phyloP scores from a whole-genome alignment of 1,139 yeast species.

The Meyerozyma carpophila region DNA sequence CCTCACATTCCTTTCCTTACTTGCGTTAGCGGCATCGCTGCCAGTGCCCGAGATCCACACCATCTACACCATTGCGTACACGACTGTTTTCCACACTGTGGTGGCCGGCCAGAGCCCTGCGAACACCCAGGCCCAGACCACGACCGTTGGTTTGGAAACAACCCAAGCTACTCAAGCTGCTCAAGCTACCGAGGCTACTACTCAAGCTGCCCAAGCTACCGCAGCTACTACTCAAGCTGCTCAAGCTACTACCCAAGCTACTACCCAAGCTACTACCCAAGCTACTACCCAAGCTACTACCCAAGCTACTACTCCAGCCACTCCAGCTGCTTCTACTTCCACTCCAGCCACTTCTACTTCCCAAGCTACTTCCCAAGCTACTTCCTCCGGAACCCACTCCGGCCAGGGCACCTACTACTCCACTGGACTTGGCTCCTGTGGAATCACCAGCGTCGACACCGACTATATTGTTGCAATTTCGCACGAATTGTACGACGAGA shows the following conservation, averaged over 20 bases:
- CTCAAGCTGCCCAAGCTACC: constrained; percentile 9
- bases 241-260: constrained; percentile 18
- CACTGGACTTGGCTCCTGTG: constrained; percentile 59
- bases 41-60: constrained; percentile 20
- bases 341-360: background rate
- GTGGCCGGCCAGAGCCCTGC: constrained; percentile 4
- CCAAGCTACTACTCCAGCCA: too few species aligned
- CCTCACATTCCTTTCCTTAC: constrained; percentile 9
- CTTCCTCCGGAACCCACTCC: constrained; percentile 23
- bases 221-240: constrained; percentile 10
- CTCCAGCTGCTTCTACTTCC: too few species aligned
- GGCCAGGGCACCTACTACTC: constrained; percentile 57
- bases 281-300: background rate
- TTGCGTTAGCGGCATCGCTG: constrained; percentile 11
- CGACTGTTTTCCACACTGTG: constrained; percentile 14
- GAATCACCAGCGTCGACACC: constrained; percentile 4
- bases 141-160: constrained; percentile 5
- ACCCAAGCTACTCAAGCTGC: constrained; percentile 8
- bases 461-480: constrained; percentile 10
- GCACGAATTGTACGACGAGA: constrained; percentile 49
- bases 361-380: too few species aligned
- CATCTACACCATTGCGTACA: constrained; percentile 12
- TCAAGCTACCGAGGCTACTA: constrained; percentile 8
- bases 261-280: constrained; percentile 9
- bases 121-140: constrained; percentile 11